Evolutionary conservation across 139 green algal species (phyloP), one percentile per base, ranked within the genome.

Genomic region (Chlorella vulgaris): DNA sequence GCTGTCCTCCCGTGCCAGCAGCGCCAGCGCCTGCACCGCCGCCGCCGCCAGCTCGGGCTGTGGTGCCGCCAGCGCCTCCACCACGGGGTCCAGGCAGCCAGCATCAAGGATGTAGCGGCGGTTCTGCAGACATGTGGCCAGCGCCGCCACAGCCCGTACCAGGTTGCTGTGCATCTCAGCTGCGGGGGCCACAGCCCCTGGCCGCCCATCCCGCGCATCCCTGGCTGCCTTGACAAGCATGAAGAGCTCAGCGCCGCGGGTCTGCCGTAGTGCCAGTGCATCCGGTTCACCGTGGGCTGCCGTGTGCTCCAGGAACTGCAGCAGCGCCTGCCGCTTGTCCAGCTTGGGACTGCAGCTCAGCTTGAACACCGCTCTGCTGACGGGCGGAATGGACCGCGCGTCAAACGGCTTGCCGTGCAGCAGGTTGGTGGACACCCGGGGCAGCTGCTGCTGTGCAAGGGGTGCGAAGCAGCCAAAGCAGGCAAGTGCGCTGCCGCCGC

Each of bases 231-330:
- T 42, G 40, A 88, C 69, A 13, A 88, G 66, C 35, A 78, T 38
- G 13, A 79, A 38, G 26, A 86, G 75, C 66, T 88, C 81, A 1
- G 81, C 83, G 61, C 76, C 74, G 28, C 47, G 47, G 7, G 31
- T 78, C 47, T 78, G 53, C 26, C 68, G 67, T 51, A 88, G 77
- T 61, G 33, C 10, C 47, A 88, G 76, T n/a, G 58, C n/a, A 8
- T 79, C 76, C 0, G 85, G 81, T 76, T 88, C 85, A 18, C 53
- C 42, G 1, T 4, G 55, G 36, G 60, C 35, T 10, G 85, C 85
- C n/a, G 81, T 21, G 29, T 73, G 31, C 76, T 88, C 81, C 62
- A 88, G 85, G 62, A 83, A 88, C 1, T n/a, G 61, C 61, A 88
- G 76, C 29, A 79, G 81, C 19, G 69, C 76, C 31, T 43, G n/a